A percentile compares a stretch with the other conserved stretches of the same genome.
phyloP scores from a whole-genome alignment of 192 early-diverging fungal genomes.

The Radiomyces spectabilis region DNA sequence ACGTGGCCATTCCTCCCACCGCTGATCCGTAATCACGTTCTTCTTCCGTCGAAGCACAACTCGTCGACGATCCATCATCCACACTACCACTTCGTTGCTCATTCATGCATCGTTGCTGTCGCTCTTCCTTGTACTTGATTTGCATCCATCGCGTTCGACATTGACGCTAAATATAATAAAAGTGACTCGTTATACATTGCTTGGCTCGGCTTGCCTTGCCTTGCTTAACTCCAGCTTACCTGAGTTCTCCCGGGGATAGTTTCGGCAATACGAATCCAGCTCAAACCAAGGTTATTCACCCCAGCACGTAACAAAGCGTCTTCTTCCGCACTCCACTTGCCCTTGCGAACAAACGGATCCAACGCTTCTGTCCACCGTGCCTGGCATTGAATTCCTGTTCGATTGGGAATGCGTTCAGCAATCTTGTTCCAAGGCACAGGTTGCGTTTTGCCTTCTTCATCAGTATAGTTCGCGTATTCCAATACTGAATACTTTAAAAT shows the following conservation, averaged over 20 bases:
- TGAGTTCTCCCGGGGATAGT: conserved; percentile 48
- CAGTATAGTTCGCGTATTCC: conserved; percentile 31
- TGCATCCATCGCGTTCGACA: conserved; percentile 57
- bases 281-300: conserved; percentile 29
- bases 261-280: conserved; percentile 56
- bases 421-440: conserved; percentile 44
- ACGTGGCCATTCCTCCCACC: too few species aligned
- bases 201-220: background rate
- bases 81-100: too few species aligned
- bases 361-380: conserved; percentile 54
- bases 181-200: background rate
- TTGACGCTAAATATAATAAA: conserved; percentile 32
- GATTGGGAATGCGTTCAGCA: conserved; percentile 35
- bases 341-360: conserved; percentile 46
- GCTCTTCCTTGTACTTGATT: conserved; percentile 32
- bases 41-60: too few species aligned
- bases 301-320: conserved; percentile 49
- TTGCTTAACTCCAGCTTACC: conserved; percentile 10
- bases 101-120: too few species aligned
- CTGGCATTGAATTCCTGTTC: conserved; percentile 54
- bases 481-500: conserved; percentile 30
- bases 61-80: too few species aligned
- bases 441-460: conserved; percentile 23
- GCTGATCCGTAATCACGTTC: too few species aligned
- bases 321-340: conserved; percentile 43